A percentile compares a stretch with the other conserved stretches of the same genome.
Conservation (phyloP, 2,329 filamentous ascomycete species). For the Aspergillus alliaceus region DNA sequence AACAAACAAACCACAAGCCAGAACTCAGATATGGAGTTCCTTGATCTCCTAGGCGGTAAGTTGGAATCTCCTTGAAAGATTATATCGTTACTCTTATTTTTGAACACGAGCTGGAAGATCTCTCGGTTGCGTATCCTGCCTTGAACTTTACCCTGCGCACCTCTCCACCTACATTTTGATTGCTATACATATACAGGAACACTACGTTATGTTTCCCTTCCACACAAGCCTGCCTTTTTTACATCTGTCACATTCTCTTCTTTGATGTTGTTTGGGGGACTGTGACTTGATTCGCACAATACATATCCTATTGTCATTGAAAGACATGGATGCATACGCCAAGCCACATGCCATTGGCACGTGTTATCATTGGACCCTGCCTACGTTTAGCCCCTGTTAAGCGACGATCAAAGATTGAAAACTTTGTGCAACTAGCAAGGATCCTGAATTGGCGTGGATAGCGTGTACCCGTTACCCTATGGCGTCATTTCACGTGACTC, state of each 20-base stretch:
- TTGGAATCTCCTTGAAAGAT: conserved; percentile 10
- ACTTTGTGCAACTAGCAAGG: conserved; percentile 17
- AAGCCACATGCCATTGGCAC: conserved; percentile 12
- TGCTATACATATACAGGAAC: too few species aligned
- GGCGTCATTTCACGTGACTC: conserved; percentile 40
- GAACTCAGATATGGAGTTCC: conserved; percentile 38
- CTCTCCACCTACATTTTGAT: too few species aligned
- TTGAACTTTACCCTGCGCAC: too few species aligned
- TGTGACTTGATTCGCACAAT: neutral
- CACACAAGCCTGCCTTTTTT: too few species aligned
- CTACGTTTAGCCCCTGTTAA: conserved; percentile 9
- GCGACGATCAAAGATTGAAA: conserved; percentile 13
- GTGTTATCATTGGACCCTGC: conserved; percentile 14
- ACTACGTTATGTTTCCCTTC: too few species aligned
- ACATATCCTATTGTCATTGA: conserved; percentile 2
- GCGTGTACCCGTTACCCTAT: conserved; percentile 28
- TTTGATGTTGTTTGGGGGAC: neutral
- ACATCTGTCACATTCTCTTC: too few species aligned
- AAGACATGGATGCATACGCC: conserved; percentile 3
- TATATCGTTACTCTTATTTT: neutral
- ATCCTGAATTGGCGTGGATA: conserved; percentile 13
- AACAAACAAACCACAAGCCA: conserved; percentile 22
- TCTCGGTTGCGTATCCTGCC: neutral
- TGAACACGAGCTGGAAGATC: conserved; percentile 2
- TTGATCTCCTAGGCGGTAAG: conserved; percentile 45